Percentiles rank a stretch among this genome's conserved stretches.
These are phyloP conservation scores for Moniliella sp. DNA, from an alignment of 1,284 basidiomycete genomes.

Conservation along the genomic window DNA sequence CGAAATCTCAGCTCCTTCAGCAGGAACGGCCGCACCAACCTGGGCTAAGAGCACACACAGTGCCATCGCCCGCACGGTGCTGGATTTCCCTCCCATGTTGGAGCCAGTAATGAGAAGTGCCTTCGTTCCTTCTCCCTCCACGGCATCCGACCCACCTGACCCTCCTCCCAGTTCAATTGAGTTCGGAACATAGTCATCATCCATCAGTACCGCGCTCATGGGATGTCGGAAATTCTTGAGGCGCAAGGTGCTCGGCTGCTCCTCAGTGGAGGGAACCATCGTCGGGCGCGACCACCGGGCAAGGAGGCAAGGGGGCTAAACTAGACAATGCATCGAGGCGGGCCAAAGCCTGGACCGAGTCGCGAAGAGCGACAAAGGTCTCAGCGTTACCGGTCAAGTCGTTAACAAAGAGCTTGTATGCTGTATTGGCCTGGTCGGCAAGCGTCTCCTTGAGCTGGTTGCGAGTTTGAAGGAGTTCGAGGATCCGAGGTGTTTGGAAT, in stretches of 20 bases:
- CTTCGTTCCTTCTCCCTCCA: background rate
- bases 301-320: slow-evolving; percentile 10
- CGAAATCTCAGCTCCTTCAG: slow-evolving; percentile 48
- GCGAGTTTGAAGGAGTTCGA: slow-evolving; percentile 48
- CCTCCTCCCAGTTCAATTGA: slow-evolving; percentile 11
- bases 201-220: slow-evolving; percentile 15
- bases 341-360: slow-evolving; percentile 12
- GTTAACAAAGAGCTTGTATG: slow-evolving; percentile 9
- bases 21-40: slow-evolving; percentile 45
- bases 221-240: slow-evolving; percentile 19
- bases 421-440: slow-evolving; percentile 37
- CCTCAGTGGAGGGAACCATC: background rate
- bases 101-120: slow-evolving; percentile 25
- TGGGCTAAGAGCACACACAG: slow-evolving; percentile 37
- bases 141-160: too few relatives aligned
- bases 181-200: slow-evolving; percentile 18
- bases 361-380: slow-evolving; percentile 12
- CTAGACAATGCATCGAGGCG: slow-evolving; percentile 14
- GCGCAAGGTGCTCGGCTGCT: background rate
- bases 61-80: slow-evolving; percentile 31
- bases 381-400: slow-evolving; percentile 6
- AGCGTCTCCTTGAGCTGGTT: slow-evolving; percentile 58
- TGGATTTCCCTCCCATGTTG: slow-evolving; percentile 47
- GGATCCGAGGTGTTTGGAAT: slow-evolving; percentile 59
- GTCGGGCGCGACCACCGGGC: slow-evolving; percentile 5